Evolutionary conservation across 78 protist genomes (phyloP), one percentile per base, ranked within the genome.

Genomic region (Protostelium mycophagum): DNA sequence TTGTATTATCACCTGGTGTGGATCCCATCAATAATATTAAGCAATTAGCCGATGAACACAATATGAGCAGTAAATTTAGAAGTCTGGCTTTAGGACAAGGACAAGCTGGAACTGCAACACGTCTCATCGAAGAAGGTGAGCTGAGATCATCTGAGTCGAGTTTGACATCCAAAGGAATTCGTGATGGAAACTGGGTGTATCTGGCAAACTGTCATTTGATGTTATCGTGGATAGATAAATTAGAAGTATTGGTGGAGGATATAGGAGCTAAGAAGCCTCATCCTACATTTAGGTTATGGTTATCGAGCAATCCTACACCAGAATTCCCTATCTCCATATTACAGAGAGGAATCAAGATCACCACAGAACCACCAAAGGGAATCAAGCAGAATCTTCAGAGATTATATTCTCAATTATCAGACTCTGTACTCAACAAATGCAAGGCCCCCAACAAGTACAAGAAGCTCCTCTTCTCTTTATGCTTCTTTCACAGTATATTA

Each of bases 341-440:
- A 63, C 98, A 98, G 88, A 0, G 86, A 1, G 91, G 94, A 31
- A 37, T 96, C 92, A 98, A 98, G 93, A 91, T 98, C 88, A 96
- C 98, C 85, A 96, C 96, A 31, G 98, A 98, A 87, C 99, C 99
- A 0, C 99, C 99, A 0, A 51, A 83, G 38, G 99, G 98, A 1
- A 84, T 98, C 85, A 89, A 88, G 88, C 88, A 89, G 1, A 97
- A 96, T 90, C 88, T 97, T 86, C n/a, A 35, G 36, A 94, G 98
- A 0, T 88, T 97, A 86, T 91, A 86, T 92, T 88, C 39, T 87
- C 35, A 39, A 28, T 34, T 91, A 34, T 28, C 94, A 1, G 95
- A 92, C 86, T 73, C 10, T 25, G 28, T 63, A 38, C 94, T 97
- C 88, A 37, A 31, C 37, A 28, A 85, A 1, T 88, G 91, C 37